Base-by-base conservation (phyloP, 2,329 filamentous ascomycete genomes). In the Tolypocladium ovalisporum region DNA sequence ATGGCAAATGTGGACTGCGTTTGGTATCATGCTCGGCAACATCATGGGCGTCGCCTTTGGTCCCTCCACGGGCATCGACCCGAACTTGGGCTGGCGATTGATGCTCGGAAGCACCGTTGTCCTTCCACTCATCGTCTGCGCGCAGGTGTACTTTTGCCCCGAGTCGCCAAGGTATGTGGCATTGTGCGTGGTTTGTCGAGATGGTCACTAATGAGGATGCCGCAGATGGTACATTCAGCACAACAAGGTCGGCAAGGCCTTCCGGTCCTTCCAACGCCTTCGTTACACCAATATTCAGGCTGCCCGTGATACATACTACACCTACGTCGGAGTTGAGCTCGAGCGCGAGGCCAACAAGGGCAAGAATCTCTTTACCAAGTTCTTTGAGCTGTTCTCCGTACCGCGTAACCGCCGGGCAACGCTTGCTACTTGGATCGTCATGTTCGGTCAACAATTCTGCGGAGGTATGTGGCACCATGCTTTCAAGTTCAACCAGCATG, bases 81-180 rank as follows among this genome's bases (percentile, higher is more conserved):
- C 57, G 10, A 58, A 61, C 37, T 66, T 66, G 1, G 68, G 67
- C 24, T 87, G 84, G 84, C 75, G 84, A n/a, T 71, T 85, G 6
- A 82, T 84, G 66, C 70, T 87, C 7, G 82, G 81, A 2, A 84
- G 82, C 2, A 82, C 84, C 2, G 83, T 84, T 12, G 69, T 72
- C 19, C 73, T 77, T 0, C 74, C 77, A 0, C 67, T 88, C 2
- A 75, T 83, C 6, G 73, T 83, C 0, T 56, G 79, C 7, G 34
- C 79, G 13, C 73, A 80, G 47, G 84, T 88, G 59, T 89, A 79
- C 65, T 72, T 85, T 55, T 88, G 85, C 61, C 83, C 83, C 0
- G 83, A 86, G 62, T 84, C 1, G 87, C 80, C 69, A 65, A 71
- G 3, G 77, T 51, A 34, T 4, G 17, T 51, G 17, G 29, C 4